phyloP scores from a whole-genome alignment of 225 moss, liverwort and hornwort species.

The Neckera pumila region DNA sequence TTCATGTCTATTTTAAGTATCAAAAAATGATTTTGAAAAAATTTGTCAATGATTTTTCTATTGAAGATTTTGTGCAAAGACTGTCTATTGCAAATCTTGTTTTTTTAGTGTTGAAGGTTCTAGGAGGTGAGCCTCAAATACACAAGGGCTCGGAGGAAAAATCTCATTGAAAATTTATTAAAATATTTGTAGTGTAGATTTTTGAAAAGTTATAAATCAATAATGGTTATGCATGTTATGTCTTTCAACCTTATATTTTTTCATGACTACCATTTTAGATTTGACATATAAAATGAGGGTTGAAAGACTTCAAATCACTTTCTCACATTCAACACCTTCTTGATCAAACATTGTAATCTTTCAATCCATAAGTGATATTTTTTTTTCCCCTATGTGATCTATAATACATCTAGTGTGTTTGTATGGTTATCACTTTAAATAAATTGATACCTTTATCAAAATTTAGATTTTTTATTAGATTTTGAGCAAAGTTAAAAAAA shows the following conservation, averaged over 20 bases:
- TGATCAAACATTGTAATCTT: neutral
- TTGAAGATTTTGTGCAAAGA: neutral
- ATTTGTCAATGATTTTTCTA: neutral
- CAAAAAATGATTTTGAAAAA: too few species aligned
- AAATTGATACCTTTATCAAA: neutral
- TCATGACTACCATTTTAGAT: neutral
- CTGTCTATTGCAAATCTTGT: neutral
- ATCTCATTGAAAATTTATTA: neutral
- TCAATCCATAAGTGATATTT: neutral
- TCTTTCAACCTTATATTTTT: neutral
- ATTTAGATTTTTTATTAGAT: neutral
- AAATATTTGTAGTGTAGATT: neutral
- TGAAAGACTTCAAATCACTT: neutral
- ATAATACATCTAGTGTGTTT: neutral
- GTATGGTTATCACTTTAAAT: neutral
- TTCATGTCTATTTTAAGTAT: too few species aligned
- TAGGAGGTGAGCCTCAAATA: neutral
- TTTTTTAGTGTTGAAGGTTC: neutral
- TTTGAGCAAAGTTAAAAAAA: too few species aligned
- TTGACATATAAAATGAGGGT: neutral
- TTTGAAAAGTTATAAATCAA: neutral
- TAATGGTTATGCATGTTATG: neutral
- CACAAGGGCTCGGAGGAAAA: fast-evolving
- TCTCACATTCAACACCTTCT: neutral
- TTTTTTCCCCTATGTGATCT: neutral